phyloP scores from a whole-genome alignment of 306 rosid genomes.

The Erythrophleum fordii region DNA sequence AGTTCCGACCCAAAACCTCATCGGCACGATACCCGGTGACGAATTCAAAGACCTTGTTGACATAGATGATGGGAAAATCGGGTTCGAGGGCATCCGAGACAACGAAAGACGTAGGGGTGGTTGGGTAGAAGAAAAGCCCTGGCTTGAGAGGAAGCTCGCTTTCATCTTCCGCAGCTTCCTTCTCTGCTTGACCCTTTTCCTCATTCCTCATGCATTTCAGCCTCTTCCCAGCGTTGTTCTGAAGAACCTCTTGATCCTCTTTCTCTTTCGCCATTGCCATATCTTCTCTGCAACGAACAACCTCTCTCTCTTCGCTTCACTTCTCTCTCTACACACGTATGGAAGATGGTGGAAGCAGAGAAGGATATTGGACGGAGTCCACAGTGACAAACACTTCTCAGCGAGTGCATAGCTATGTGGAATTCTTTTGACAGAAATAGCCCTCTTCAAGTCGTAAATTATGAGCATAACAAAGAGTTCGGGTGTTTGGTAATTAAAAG shows the following conservation, averaged over 20 bases:
- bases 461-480: not conserved
- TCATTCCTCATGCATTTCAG: conserved; percentile 59
- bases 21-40: conserved; percentile 91
- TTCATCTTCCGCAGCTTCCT: conserved; percentile 38
- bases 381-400: not conserved
- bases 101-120: conserved; percentile 79
- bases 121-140: conserved; percentile 63
- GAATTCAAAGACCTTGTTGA: conserved; percentile 88
- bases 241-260: conserved; percentile 48
- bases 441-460: not conserved
- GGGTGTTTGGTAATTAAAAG: not conserved
- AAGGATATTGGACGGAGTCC: not conserved
- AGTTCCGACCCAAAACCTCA: conserved; percentile 92
- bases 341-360: not conserved
- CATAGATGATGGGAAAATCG: conserved; percentile 89
- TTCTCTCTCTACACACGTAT: not conserved
- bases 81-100: conserved; percentile 92
- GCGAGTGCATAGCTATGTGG: conserved; percentile 27
- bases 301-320: not conserved
- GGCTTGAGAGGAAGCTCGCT: conserved; percentile 58
- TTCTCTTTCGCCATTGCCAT: conserved; percentile 74
- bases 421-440: not conserved
- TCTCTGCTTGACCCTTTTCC: conserved; percentile 17
- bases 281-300: not conserved
- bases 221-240: conserved; percentile 71